These are phyloP conservation scores for Metschnikowia dekortorum DNA, from an alignment of 805 yeast species.

Conservation along the genomic window DNA sequence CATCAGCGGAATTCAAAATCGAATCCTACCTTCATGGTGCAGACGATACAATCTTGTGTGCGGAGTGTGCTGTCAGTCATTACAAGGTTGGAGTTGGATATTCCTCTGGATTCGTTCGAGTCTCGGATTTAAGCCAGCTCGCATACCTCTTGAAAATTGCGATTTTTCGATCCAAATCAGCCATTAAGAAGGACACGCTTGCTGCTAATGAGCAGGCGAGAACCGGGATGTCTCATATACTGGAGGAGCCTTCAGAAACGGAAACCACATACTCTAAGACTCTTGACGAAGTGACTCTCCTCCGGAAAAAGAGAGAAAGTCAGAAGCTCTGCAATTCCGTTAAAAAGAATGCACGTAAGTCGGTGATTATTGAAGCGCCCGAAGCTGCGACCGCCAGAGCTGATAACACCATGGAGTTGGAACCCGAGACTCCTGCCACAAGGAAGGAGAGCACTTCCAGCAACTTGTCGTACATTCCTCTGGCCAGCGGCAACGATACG, in stretches of 20 bases:
- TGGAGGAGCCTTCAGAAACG: slow-evolving; percentile 18
- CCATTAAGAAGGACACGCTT: slow-evolving; percentile 36
- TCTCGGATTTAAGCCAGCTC: slow-evolving; percentile 70
- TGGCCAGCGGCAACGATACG: slow-evolving; percentile 19
- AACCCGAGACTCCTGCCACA: slow-evolving; percentile 10
- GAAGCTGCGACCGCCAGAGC: slow-evolving; percentile 39
- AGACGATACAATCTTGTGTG: slow-evolving; percentile 46
- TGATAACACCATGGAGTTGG: slow-evolving; percentile 22
- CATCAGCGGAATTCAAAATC: slow-evolving; percentile 10
- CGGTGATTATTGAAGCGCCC: slow-evolving; percentile 63
- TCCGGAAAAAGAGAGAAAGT: slow-evolving; percentile 69
- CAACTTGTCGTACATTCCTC: slow-evolving; percentile 24
- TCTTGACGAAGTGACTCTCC: slow-evolving; percentile 68
- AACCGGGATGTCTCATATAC: slow-evolving; percentile 13
- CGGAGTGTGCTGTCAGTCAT: slow-evolving; percentile 52
- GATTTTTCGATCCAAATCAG: slow-evolving; percentile 63
- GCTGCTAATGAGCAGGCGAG: slow-evolving; percentile 5
- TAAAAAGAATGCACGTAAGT: slow-evolving; percentile 60
- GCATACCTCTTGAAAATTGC: slow-evolving; percentile 80
- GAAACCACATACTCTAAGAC: slow-evolving; percentile 63
- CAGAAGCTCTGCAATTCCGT: slow-evolving; percentile 51
- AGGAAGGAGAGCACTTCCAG: slow-evolving; percentile 25
- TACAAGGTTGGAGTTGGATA: slow-evolving; percentile 26
- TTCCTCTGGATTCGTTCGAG: slow-evolving; percentile 49
- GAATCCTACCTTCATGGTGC: slow-evolving; percentile 15